These are phyloP conservation scores for Vanrija pseudolonga DNA, from an alignment of 1,284 basidiomycete genomes.

Conservation along the genomic window DNA sequence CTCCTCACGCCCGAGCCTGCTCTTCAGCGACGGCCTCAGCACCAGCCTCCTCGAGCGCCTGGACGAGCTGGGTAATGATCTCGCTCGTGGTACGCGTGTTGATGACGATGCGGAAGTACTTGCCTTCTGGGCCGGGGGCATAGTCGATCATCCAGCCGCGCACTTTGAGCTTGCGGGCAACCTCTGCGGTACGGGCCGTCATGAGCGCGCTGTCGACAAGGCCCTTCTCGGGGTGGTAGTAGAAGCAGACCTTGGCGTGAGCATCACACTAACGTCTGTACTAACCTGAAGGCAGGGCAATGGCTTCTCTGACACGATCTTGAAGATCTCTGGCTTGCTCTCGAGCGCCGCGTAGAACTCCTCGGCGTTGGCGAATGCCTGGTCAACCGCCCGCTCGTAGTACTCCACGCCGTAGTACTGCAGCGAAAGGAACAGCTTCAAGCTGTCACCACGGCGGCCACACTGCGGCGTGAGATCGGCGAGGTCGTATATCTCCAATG, in stretches of 20 bases:
- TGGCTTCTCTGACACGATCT: slow-evolving; percentile 15
- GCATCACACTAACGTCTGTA: not conserved
- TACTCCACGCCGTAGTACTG: slow-evolving; percentile 40
- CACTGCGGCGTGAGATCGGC: slow-evolving; percentile 42
- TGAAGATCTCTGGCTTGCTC: slow-evolving; percentile 1
- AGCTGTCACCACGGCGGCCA: slow-evolving; percentile 46
- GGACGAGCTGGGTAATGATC: slow-evolving; percentile 11
- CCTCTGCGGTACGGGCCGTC: slow-evolving; percentile 16
- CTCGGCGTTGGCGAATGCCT: slow-evolving; percentile 24
- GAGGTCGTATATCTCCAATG: slow-evolving; percentile 27
- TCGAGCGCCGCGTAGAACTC: slow-evolving; percentile 15
- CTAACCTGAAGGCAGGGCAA: slow-evolving; percentile 21
- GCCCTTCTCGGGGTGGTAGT: slow-evolving; percentile 15
- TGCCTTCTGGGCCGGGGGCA: slow-evolving; percentile 27
- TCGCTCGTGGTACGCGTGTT: slow-evolving; percentile 12
- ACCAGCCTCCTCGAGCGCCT: slow-evolving; percentile 16
- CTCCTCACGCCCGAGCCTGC: not conserved
- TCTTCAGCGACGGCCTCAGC: not conserved
- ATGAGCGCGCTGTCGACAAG: slow-evolving; percentile 1
- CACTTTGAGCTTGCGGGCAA: slow-evolving; percentile 14
- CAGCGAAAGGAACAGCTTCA: slow-evolving; percentile 50
- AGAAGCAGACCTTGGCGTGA: slow-evolving; percentile 26
- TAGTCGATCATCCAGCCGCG: slow-evolving; percentile 33
- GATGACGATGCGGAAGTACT: slow-evolving; percentile 25
- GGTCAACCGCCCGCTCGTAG: slow-evolving; percentile 35